Evolutionary conservation across 140 eudicot species (phyloP).

Genomic region (Anethum foeniculum): DNA sequence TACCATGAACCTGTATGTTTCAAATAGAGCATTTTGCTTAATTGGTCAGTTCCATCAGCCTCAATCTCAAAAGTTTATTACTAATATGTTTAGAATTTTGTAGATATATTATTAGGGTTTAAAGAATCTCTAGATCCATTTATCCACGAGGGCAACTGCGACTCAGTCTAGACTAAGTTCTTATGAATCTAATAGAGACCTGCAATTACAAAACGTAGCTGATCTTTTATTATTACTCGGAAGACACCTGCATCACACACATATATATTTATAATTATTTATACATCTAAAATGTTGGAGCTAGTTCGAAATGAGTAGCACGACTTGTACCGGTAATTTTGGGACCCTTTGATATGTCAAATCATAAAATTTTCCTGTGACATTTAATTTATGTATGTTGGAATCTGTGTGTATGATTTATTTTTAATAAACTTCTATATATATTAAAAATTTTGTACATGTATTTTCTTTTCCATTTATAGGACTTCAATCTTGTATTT

Average conservation of each 20-base stretch:
- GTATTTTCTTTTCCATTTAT: too few species aligned
- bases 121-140: neutral
- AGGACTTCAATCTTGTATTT: too few species aligned
- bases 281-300: too few species aligned
- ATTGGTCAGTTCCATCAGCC: neutral
- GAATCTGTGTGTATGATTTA: too few species aligned
- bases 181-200: neutral
- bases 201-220: neutral
- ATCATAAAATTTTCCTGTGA: too few species aligned
- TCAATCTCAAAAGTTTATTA: neutral
- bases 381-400: too few species aligned
- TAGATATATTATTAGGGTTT: neutral
- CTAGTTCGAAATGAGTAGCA: neutral
- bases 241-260: neutral
- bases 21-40: neutral
- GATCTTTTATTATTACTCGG: neutral
- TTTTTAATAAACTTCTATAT: too few species aligned
- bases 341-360: too few species aligned
- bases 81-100: too few species aligned
- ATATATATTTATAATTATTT: too few species aligned
- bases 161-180: neutral
- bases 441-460: too few species aligned
- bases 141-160: constrained; percentile 13
- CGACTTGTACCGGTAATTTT: too few species aligned
- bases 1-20: constrained; percentile 11